Base-by-base conservation (phyloP, 108 stramenopile genomes). In the Epithemia pelagica region DNA sequence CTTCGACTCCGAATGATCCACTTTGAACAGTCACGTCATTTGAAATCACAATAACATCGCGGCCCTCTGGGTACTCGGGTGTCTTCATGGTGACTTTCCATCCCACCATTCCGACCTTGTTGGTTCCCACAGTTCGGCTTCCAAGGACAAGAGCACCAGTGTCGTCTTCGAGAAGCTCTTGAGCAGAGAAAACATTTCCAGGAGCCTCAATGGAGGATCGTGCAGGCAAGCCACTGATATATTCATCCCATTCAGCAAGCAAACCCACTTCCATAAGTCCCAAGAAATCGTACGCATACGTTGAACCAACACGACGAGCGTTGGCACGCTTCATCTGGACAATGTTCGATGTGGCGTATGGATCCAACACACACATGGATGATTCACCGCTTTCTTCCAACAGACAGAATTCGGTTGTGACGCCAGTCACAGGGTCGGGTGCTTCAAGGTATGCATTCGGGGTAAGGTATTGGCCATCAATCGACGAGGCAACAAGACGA, bases 11-110 rank as follows among this genome's bases (percentile, higher is more conserved):
- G 72, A 98, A 98, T 51, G 96, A 96, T 64, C 98, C 98, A 77
- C 91, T 90, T 75, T 96, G 92, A 28, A 96, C 92, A 67, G 98
- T 98, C n/a, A 98, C 96, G 76, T 98, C 98, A 67, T 98, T 98
- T 52, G 96, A 81, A 73, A 97, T 94, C 59, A 98, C 74, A 58
- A 98, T 96, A 74, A 98, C 86, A 52, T 97, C 87, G 61, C 98
- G 93, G 24, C 98, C 98, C 70, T 92, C 92, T 22, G 96, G 96
- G 80, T 97, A 98, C 68, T 98, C 96, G 32, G 98, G 98, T 19
- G 98, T 97, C 71, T 95, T 96, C 92, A 98, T 92, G 10, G 63
- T 84, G 29, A 87, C 73, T 59, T 86, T 68, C 94, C 95, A 98
- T 22, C 92, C 94, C 59, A 98, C 85, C 98, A 98, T 98, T n/a